These are phyloP conservation scores for Trametes hirsuta DNA, from an alignment of 1,284 basidiomycete species.

Conservation along the genomic window DNA sequence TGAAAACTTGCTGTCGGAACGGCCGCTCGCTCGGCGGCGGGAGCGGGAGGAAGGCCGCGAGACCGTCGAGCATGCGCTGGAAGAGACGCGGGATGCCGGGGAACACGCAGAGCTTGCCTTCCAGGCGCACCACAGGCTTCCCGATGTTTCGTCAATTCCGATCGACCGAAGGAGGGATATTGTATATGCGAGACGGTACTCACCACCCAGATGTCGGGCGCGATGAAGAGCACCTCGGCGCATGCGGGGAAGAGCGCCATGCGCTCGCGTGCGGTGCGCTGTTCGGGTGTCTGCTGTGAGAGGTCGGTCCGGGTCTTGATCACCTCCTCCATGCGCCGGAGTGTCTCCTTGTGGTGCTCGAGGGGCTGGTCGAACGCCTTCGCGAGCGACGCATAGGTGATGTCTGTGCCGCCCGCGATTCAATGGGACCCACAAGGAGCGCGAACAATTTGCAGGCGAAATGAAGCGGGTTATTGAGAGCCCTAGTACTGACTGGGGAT, in stretches of 20 bases:
- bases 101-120: conserved; percentile 85
- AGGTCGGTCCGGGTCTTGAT: conserved; percentile 58
- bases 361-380: conserved; percentile 83
- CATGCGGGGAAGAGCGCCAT: conserved; percentile 84
- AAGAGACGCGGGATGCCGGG: conserved; percentile 91
- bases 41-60: conserved; percentile 77
- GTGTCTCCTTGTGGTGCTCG: conserved; percentile 79
- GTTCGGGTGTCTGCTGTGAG: conserved; percentile 69
- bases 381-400: conserved; percentile 87
- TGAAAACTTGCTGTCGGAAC: conserved; percentile 78
- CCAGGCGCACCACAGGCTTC: conserved; percentile 82
- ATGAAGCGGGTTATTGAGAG: background rate
- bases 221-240: conserved; percentile 79
- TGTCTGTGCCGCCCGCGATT: conserved; percentile 53
- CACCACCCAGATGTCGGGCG: conserved; percentile 83
- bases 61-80: conserved; percentile 74
- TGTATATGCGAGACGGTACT: conserved; percentile 28
- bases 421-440: background rate
- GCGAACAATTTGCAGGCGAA: background rate
- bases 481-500: background rate
- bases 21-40: conserved; percentile 74
- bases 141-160: too few species aligned
- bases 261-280: conserved; percentile 70
- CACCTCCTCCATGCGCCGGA: conserved; percentile 76
- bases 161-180: too few species aligned